phyloP scores from a whole-genome alignment of 2,329 filamentous ascomycete species.

The Alternaria ethzedia region DNA sequence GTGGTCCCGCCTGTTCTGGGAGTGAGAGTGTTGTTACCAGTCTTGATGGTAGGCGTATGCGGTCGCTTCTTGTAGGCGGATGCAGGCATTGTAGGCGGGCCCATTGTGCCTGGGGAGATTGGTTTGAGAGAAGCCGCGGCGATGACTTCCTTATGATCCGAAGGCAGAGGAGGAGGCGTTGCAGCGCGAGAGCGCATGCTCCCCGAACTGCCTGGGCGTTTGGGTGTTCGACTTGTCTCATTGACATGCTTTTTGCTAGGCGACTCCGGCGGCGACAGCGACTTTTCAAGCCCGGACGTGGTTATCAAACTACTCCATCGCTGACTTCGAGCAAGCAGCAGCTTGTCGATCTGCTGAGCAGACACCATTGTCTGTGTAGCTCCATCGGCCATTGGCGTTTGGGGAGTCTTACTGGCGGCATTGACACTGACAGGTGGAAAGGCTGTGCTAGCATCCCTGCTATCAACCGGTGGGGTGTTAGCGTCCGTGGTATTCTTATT shows the following conservation, averaged over 20 bases:
- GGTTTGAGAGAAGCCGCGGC: conserved; percentile 72
- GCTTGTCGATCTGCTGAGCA: conserved; percentile 78
- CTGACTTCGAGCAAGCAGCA: conserved; percentile 65
- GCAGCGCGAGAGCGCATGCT: conserved; percentile 65
- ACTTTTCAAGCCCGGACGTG: conserved; percentile 39
- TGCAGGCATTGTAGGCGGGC: conserved; percentile 81
- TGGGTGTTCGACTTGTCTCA: conserved; percentile 43
- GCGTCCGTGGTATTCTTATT: conserved; percentile 43
- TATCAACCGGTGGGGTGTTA: conserved; percentile 2
- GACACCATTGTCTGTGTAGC: conserved; percentile 84
- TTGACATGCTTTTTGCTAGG: conserved; percentile 39
- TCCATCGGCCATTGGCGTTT: conserved; percentile 65
- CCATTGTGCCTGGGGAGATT: conserved; percentile 66
- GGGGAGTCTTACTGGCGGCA: conserved; percentile 34
- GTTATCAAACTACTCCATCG: conserved; percentile 35
- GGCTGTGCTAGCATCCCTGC: conserved; percentile 28
- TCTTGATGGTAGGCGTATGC: conserved; percentile 50
- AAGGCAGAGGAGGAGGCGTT: conserved; percentile 74
- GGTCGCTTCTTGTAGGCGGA: conserved; percentile 67
- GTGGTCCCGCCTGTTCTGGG: conserved; percentile 61
- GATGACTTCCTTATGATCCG: conserved; percentile 83
- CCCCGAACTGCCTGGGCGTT: conserved; percentile 73
- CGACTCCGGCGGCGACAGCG: conserved; percentile 43
- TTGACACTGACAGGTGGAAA: conserved; percentile 35
- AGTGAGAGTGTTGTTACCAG: conserved; percentile 54